These are phyloP conservation scores for Petunia secreta DNA, from an alignment of 257 asterid species.

Conservation along the genomic window DNA sequence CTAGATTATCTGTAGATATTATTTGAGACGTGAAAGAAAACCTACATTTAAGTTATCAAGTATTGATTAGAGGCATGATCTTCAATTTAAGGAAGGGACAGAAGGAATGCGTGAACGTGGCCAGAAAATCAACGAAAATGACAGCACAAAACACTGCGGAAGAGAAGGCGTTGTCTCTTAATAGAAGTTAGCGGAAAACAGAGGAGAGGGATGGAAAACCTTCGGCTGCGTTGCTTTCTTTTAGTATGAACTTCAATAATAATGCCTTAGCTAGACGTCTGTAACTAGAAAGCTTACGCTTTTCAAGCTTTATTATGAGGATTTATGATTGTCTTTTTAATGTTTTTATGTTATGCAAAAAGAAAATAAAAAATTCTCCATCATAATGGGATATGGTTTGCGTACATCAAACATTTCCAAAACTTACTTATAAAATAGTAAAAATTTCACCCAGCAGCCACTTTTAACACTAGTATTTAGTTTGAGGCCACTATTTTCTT, in stretches of 20 bases:
- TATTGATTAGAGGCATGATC: neutral
- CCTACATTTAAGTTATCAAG: no score
- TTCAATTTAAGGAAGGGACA: neutral
- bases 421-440: no score
- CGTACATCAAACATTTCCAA: no score
- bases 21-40: no score
- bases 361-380: neutral
- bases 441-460: no score
- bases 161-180: neutral
- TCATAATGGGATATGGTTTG: no score
- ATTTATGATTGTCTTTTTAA: neutral
- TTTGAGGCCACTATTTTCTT: no score
- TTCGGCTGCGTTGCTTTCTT: neutral
- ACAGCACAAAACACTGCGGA: constrained; percentile 16
- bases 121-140: neutral
- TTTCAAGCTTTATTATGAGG: neutral
- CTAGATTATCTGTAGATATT: no score
- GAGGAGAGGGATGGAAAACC: neutral
- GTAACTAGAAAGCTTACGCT: neutral
- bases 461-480: no score
- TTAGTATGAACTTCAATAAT: neutral
- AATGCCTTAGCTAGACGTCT: neutral
- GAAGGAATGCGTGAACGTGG: neutral
- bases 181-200: neutral
- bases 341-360: neutral